Evolutionary conservation across 768 basidiomycete genomes (phyloP).

Genomic region (Vararia minispora): DNA sequence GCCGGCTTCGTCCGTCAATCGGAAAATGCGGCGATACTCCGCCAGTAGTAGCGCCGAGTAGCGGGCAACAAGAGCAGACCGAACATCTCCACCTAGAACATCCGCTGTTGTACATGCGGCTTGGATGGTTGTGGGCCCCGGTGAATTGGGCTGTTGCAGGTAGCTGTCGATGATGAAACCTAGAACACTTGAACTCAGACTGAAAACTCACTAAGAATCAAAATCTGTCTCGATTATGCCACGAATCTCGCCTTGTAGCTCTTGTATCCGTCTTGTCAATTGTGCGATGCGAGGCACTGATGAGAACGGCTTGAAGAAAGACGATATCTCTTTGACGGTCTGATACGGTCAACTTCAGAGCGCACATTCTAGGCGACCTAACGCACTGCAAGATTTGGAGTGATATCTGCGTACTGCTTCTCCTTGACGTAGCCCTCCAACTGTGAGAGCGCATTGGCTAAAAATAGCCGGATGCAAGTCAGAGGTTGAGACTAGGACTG

Average conservation of each 20-base stretch:
- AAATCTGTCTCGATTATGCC: slow-evolving; percentile 81
- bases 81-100: slow-evolving; percentile 77
- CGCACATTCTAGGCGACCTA: slow-evolving; percentile 11
- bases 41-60: slow-evolving; percentile 86
- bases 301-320: slow-evolving; percentile 69
- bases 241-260: slow-evolving; percentile 74
- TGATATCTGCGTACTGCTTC: slow-evolving; percentile 73
- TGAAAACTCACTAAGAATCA: slow-evolving; percentile 69
- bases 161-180: slow-evolving; percentile 38
- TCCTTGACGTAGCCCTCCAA: slow-evolving; percentile 70
- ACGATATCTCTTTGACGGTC: slow-evolving; percentile 83
- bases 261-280: slow-evolving; percentile 70
- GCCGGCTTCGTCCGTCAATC: slow-evolving; percentile 87
- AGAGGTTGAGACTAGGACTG: neutral
- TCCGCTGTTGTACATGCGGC: slow-evolving; percentile 89
- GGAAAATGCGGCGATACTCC: slow-evolving; percentile 94
- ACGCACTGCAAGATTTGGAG: slow-evolving; percentile 69
- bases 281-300: slow-evolving; percentile 68
- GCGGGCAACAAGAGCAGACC: slow-evolving; percentile 71
- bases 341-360: slow-evolving; percentile 20
- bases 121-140: slow-evolving; percentile 49
- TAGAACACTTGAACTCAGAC: too few relatives aligned
- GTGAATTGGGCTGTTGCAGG: slow-evolving; percentile 50
- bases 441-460: slow-evolving; percentile 77
- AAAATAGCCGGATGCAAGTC: slow-evolving; percentile 1